Conservation (phyloP, 768 basidiomycete genomes). For the Podaxis sp. region DNA sequence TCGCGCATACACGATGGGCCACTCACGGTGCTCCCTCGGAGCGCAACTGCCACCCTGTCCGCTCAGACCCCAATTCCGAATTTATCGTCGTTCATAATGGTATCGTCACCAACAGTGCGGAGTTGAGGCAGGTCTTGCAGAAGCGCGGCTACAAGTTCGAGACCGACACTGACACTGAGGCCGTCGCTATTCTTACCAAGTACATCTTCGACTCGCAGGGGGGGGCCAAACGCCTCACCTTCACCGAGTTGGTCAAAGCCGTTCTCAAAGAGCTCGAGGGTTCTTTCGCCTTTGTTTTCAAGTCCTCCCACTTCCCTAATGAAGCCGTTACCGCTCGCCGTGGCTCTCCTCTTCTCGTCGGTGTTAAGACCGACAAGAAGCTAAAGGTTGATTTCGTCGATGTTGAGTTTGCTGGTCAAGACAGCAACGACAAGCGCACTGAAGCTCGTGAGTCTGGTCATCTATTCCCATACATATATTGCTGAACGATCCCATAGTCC, state of each 20-base stretch:
- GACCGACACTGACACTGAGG: constrained; percentile 97
- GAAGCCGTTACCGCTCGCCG: constrained; percentile 95
- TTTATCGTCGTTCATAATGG: constrained; percentile 98
- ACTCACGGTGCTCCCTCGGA: constrained; percentile 91
- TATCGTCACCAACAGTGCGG: constrained; percentile 92
- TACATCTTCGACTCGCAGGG: constrained; percentile 91
- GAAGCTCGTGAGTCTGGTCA: constrained; percentile 33
- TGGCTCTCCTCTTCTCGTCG: constrained; percentile 93
- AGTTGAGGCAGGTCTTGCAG: constrained; percentile 88
- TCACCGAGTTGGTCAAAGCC: constrained; percentile 90
- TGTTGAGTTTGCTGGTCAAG: constrained; percentile 86
- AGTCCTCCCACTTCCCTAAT: constrained; percentile 91
- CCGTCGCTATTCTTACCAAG: constrained; percentile 92
- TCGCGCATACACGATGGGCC: constrained; percentile 99
- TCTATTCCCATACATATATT: constrained; percentile 1
- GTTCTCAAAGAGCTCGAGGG: constrained; percentile 98
- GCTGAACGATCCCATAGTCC: constrained; percentile 24
- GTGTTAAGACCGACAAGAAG: constrained; percentile 99
- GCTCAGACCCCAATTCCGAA: constrained; percentile 73
- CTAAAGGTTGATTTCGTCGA: constrained; percentile 99
- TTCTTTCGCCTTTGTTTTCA: constrained; percentile 99
- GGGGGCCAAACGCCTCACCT: constrained; percentile 67
- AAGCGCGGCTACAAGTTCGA: constrained; percentile 94
- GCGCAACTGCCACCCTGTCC: constrained; percentile 93
- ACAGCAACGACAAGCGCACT: constrained; percentile 38